phyloP scores from a whole-genome alignment of 2,329 filamentous ascomycete species.

The Ophiostoma montium region DNA sequence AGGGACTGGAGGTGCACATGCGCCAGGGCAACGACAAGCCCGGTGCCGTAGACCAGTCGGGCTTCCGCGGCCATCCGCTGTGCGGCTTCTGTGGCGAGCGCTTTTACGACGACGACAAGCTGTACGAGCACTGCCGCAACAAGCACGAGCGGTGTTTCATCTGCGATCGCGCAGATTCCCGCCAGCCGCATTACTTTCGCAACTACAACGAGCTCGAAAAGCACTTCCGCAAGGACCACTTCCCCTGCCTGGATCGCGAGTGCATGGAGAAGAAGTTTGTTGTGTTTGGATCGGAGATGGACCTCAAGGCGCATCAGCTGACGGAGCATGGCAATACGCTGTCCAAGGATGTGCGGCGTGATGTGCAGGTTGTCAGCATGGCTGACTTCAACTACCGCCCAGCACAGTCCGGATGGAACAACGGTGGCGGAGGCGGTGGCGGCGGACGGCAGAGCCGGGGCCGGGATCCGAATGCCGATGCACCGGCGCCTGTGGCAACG shows the following conservation, averaged over 20 bases:
- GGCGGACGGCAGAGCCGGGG: constrained; percentile 44
- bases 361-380: constrained; percentile 75
- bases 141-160: constrained; percentile 93
- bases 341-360: constrained; percentile 70
- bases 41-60: constrained; percentile 80
- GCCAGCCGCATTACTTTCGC: constrained; percentile 77
- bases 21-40: constrained; percentile 81
- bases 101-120: constrained; percentile 92
- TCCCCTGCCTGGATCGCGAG: constrained; percentile 67
- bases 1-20: constrained; percentile 77
- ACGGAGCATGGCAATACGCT: constrained; percentile 65
- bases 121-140: constrained; percentile 84
- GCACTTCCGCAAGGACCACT: constrained; percentile 83
- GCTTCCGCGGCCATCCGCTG: constrained; percentile 89
- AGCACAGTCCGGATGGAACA: constrained; percentile 29
- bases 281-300: constrained; percentile 88
- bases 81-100: constrained; percentile 84
- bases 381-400: constrained; percentile 69
- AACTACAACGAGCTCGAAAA: constrained; percentile 76
- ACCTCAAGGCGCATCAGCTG: constrained; percentile 85
- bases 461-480: constrained; percentile 73
- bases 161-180: constrained; percentile 58
- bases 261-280: constrained; percentile 97
- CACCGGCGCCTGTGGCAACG: constrained; percentile 55
- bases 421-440: constrained; percentile 21